Percentiles rank a stretch among this genome's conserved stretches.
These are phyloP conservation scores for Microbotryum violaceum DNA, from an alignment of 1,284 basidiomycete species.

Conservation along the genomic window DNA sequence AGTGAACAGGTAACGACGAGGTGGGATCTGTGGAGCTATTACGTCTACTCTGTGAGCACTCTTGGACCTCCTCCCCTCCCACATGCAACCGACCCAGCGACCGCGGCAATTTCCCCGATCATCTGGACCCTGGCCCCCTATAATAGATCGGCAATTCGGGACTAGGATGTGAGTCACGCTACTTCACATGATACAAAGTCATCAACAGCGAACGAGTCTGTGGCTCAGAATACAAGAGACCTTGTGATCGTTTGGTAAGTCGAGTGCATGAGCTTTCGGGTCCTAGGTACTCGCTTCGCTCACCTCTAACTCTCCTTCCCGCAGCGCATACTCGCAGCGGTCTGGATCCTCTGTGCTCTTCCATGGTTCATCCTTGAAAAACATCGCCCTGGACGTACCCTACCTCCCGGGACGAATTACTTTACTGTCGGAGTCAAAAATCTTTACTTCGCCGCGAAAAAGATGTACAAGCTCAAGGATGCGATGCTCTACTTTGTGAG, in stretches of 20 bases:
- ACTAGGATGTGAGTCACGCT: neutral
- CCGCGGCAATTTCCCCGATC: too few relatives aligned
- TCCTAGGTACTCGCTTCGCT: too few relatives aligned
- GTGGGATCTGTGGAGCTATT: slow-evolving; percentile 34
- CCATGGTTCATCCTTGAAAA: slow-evolving; percentile 40
- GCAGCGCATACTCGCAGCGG: slow-evolving; percentile 38
- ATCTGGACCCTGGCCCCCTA: neutral
- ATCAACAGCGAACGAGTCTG: slow-evolving; percentile 21
- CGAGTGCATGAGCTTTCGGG: too few relatives aligned
- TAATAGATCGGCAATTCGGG: neutral
- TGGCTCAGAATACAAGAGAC: slow-evolving; percentile 32
- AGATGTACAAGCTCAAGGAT: slow-evolving; percentile 35
- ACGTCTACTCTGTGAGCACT: slow-evolving; percentile 31
- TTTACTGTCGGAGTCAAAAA: slow-evolving; percentile 52
- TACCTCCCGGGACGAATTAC: slow-evolving; percentile 60
- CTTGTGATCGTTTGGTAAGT: slow-evolving; percentile 27
- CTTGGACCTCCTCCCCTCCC: too few relatives aligned
- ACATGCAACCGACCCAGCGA: too few relatives aligned
- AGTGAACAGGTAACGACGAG: slow-evolving; percentile 1
- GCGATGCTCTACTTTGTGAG: slow-evolving; percentile 40
- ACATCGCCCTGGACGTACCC: slow-evolving; percentile 33
- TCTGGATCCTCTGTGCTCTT: slow-evolving; percentile 62
- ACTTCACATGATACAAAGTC: neutral
- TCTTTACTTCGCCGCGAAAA: slow-evolving; percentile 48
- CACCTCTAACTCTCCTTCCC: too few relatives aligned